A percentile compares a stretch with the other conserved stretches of the same genome.
phyloP scores from a whole-genome alignment of 495 filamentous ascomycete genomes.

The Cudoniella acicularis region DNA sequence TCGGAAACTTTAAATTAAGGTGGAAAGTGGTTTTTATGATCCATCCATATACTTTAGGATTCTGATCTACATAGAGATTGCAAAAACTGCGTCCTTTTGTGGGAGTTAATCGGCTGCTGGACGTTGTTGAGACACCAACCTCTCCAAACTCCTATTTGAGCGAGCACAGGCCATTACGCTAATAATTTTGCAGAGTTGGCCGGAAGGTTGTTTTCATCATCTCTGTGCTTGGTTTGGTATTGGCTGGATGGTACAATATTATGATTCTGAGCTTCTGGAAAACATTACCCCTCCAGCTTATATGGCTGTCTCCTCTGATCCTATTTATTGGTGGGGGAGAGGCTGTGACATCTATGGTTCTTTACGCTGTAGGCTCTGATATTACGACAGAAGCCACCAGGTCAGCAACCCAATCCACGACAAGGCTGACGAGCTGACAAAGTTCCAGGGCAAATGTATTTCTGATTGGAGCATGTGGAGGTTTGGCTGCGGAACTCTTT shows the following conservation, averaged over 20 bases:
- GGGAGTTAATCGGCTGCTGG: too few species aligned
- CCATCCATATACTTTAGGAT: too few species aligned
- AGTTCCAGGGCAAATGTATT: slow-evolving; percentile 51
- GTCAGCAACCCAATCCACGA: slow-evolving; percentile 34
- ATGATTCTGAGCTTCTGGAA: slow-evolving; percentile 14
- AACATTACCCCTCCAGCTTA: slow-evolving; percentile 39
- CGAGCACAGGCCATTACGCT: background rate
- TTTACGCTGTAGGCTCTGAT: slow-evolving; percentile 57
- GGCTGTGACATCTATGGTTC: slow-evolving; percentile 45
- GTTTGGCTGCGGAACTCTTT: slow-evolving; percentile 46
- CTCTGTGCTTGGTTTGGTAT: slow-evolving; percentile 9
- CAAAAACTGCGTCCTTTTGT: too few species aligned
- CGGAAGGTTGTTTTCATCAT: slow-evolving; percentile 13
- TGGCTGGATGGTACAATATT: slow-evolving; percentile 8
- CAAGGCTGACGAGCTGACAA: too few species aligned
- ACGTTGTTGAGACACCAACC: too few species aligned
- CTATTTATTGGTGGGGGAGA: slow-evolving; percentile 53
- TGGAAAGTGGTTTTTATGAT: too few species aligned
- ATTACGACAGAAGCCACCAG: slow-evolving; percentile 50
- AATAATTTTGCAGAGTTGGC: slow-evolving; percentile 12
- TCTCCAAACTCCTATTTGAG: too few species aligned
- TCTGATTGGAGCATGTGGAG: slow-evolving; percentile 43
- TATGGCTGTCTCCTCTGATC: slow-evolving; percentile 52
- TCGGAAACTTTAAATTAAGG: too few species aligned
- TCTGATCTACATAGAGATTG: too few species aligned